phyloP scores from a whole-genome alignment of 495 filamentous ascomycete species.

The Trichoderma asperelloides region DNA sequence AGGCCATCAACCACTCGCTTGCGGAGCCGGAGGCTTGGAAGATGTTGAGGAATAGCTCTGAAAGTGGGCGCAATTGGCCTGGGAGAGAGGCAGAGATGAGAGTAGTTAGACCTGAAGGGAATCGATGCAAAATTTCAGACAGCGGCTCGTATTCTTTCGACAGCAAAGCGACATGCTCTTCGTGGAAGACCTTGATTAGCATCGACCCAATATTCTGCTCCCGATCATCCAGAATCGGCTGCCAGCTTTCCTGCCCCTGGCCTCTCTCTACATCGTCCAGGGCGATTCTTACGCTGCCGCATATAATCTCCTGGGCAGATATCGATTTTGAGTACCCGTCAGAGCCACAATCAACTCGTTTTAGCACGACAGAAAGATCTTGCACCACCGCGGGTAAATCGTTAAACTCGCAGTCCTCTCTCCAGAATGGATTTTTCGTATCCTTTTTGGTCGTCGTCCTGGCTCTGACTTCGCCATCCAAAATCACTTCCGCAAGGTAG shows the following conservation, averaged over 20 bases:
- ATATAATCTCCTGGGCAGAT: slow-evolving; percentile 33
- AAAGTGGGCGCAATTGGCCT: slow-evolving; percentile 64
- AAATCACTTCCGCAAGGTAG: slow-evolving; percentile 84
- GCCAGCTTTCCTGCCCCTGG: slow-evolving; percentile 84
- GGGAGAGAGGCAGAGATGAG: slow-evolving; percentile 76
- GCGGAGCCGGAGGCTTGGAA: slow-evolving; percentile 90
- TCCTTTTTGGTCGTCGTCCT: slow-evolving; percentile 76
- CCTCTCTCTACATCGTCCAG: slow-evolving; percentile 64
- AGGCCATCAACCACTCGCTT: slow-evolving; percentile 81
- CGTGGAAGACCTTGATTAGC: slow-evolving; percentile 71
- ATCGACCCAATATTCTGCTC: slow-evolving; percentile 73
- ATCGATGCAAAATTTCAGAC: slow-evolving; percentile 75
- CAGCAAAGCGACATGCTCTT: slow-evolving; percentile 84
- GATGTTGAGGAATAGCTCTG: slow-evolving; percentile 84
- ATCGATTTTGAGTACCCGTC: slow-evolving; percentile 30
- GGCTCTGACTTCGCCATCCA: slow-evolving; percentile 83
- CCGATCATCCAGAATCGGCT: slow-evolving; percentile 66
- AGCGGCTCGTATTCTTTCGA: slow-evolving; percentile 75
- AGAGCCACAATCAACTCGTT: slow-evolving; percentile 47
- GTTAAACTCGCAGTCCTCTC: slow-evolving; percentile 79
- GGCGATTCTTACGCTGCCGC: slow-evolving; percentile 36
- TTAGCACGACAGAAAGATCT: slow-evolving; percentile 73
- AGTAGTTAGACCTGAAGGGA: slow-evolving; percentile 71
- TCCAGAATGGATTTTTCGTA: slow-evolving; percentile 84
- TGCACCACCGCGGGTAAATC: slow-evolving; percentile 77